These are phyloP conservation scores for Medakamo hakoo DNA, from an alignment of 139 green algal genomes.

Conservation along the genomic window DNA sequence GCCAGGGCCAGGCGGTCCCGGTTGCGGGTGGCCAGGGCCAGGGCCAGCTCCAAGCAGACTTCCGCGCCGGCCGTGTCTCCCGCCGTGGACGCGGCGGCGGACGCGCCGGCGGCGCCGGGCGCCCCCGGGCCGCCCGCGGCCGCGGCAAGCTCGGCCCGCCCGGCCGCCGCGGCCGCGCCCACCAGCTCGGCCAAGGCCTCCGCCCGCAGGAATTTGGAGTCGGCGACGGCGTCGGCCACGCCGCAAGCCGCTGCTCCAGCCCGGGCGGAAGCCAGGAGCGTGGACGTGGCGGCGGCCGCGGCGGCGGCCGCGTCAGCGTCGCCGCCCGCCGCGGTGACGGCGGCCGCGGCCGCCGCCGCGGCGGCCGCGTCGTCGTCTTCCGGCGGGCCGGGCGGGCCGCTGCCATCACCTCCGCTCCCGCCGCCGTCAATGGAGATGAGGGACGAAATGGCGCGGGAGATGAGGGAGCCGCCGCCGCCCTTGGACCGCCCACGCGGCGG, in stretches of 20 bases:
- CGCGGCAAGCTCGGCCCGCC: constrained; percentile 30
- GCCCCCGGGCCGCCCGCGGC: constrained; percentile 25
- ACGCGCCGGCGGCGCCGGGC: constrained; percentile 15
- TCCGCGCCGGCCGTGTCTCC: constrained; percentile 45
- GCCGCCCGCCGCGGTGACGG: constrained; percentile 12
- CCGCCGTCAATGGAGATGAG: constrained; percentile 30
- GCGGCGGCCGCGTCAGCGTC: constrained; percentile 18
- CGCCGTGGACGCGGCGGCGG: constrained; percentile 1
- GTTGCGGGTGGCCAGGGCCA: constrained; percentile 75
- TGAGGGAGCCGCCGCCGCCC: constrained; percentile 6
- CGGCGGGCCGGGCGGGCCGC: too few relatives aligned
- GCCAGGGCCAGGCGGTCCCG: constrained; percentile 65
- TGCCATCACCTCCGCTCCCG: neutral
- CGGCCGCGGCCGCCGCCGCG: constrained; percentile 5
- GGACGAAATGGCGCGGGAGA: constrained; percentile 18
- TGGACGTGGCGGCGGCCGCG: constrained; percentile 17
- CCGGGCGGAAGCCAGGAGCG: too few relatives aligned
- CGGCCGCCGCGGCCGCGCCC: constrained; percentile 13
- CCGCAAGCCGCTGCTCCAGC: constrained; percentile 47
- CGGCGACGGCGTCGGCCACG: constrained; percentile 73
- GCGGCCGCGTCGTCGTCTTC: neutral
- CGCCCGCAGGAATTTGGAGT: constrained; percentile 69
- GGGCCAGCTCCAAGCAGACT: constrained; percentile 80
- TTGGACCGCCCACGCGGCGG: neutral
- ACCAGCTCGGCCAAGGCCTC: constrained; percentile 10